Evolutionary conservation across 148 eudicot species (phyloP), one percentile per base, ranked within the genome.

Genomic region (Heliosperma pusillum): DNA sequence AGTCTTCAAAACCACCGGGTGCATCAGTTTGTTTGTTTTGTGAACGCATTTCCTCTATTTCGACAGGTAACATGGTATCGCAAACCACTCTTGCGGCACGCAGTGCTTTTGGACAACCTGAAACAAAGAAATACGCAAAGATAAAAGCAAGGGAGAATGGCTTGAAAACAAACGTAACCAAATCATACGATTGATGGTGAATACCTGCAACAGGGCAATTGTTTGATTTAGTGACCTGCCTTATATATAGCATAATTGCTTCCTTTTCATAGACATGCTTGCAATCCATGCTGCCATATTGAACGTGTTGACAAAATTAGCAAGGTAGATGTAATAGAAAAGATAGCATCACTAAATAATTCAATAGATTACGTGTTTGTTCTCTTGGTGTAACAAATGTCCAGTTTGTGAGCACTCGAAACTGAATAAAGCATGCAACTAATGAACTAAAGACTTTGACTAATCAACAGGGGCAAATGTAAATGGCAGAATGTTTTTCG

Each of bases 211-310:
- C 55, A 12, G 55, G 55, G 55, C 55, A 50, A 3, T 50, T 13
- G 17, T 50, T 50, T 50, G 55, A 7, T 50, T 50, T 50, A 10
- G 55, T 50, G 12, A 4, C 17, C 17, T 4, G 10, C 78, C 53
- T 87, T 30, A 91, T 77, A 69, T 77, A 73, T 7, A 61, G 85
- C 83, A 86, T 58, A 69, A 93, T 84, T 67, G 90, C 82, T 74
- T 73, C 50, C 84, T 86, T 85, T 61, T 90, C 98, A 81, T 86
- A 94, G 76, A 91, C 75, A 79, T 91, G 98, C 86, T 89, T 94
- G 93, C 98, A 94, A 82, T 88, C 96, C 96, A 84, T 69, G 71
- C 97, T 94, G 83, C 8, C 60, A 56, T 19, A 57, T 40, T 33
- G 29, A 57, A 78, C 11, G 29, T n/a, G 11, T 16, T 50, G 17